Percentiles rank a stretch among this genome's conserved stretches.
These are phyloP conservation scores for Dipteronia dyeriana DNA, from an alignment of 345 rosid genomes.

Conservation along the genomic window DNA sequence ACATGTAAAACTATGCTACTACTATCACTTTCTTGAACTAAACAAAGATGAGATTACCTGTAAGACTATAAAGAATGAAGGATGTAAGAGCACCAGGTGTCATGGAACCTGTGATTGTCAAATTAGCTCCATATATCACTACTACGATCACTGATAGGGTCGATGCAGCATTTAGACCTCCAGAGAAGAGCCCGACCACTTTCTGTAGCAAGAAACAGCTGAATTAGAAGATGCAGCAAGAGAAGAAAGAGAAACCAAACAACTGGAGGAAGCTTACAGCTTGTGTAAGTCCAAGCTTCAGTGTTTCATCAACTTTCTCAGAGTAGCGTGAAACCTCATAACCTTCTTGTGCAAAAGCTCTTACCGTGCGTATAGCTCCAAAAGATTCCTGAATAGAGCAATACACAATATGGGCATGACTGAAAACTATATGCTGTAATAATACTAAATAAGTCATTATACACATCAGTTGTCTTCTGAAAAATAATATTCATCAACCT, in stretches of 20 bases:
- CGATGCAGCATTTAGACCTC: conserved; percentile 86
- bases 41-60: conserved; percentile 51
- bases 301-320: conserved; percentile 82
- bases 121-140: conserved; percentile 84
- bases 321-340: conserved; percentile 69
- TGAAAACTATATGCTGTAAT: not conserved
- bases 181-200: conserved; percentile 72
- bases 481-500: not conserved
- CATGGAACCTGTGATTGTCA: conserved; percentile 82
- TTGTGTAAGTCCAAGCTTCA: conserved; percentile 81
- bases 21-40: not conserved
- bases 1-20: not conserved
- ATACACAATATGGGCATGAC: not conserved
- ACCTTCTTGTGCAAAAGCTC: conserved; percentile 90
- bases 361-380: conserved; percentile 92
- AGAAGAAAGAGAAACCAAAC: conserved; percentile 12
- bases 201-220: conserved; percentile 38
- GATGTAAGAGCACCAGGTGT: conserved; percentile 91
- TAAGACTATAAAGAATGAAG: conserved; percentile 94
- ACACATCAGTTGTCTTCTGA: not conserved
- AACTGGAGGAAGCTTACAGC: conserved; percentile 60
- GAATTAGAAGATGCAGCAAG: not conserved
- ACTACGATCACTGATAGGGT: conserved; percentile 78
- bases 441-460: not conserved
- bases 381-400: conserved; percentile 73